These are phyloP conservation scores for Cornus suecica DNA, from an alignment of 148 eudicot genomes.

Conservation along the genomic window DNA sequence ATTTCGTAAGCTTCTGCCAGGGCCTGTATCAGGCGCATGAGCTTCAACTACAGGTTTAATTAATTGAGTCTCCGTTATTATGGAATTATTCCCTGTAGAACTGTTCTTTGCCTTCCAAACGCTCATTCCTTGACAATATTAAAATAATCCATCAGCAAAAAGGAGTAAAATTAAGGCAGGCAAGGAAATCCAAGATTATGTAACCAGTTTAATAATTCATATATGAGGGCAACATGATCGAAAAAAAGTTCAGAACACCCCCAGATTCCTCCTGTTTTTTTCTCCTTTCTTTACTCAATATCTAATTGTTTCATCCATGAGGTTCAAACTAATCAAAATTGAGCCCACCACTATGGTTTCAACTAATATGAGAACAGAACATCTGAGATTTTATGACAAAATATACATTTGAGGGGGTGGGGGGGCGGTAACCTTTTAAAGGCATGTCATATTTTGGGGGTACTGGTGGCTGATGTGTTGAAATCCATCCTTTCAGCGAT, in stretches of 20 bases:
- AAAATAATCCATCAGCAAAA: not conserved
- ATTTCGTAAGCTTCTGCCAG: slow-evolving; percentile 68
- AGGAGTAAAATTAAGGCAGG: no score
- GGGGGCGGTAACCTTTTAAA: slow-evolving; percentile 52
- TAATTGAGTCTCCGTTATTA: slow-evolving; percentile 43
- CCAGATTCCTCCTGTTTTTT: not conserved
- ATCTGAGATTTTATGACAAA: not conserved
- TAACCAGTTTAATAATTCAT: not conserved
- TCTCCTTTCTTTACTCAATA: not conserved
- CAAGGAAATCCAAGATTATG: no score
- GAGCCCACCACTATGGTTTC: not conserved
- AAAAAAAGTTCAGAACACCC: not conserved
- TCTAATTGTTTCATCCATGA: not conserved
- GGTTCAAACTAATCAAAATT: not conserved
- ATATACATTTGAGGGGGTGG: slow-evolving; percentile 6
- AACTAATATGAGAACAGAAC: not conserved
- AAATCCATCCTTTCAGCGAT: slow-evolving; percentile 77
- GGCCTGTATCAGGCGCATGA: slow-evolving; percentile 34
- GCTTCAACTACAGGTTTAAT: slow-evolving; percentile 41
- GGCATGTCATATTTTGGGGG: slow-evolving; percentile 49
- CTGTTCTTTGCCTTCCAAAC: slow-evolving; percentile 83
- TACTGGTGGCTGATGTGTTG: slow-evolving; percentile 54
- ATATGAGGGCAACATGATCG: not conserved
- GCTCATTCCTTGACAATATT: slow-evolving; percentile 41
- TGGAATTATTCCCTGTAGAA: slow-evolving; percentile 61